These are phyloP conservation scores for Solanum aculeatissimum DNA, from an alignment of 305 asterid genomes.

Conservation along the genomic window DNA sequence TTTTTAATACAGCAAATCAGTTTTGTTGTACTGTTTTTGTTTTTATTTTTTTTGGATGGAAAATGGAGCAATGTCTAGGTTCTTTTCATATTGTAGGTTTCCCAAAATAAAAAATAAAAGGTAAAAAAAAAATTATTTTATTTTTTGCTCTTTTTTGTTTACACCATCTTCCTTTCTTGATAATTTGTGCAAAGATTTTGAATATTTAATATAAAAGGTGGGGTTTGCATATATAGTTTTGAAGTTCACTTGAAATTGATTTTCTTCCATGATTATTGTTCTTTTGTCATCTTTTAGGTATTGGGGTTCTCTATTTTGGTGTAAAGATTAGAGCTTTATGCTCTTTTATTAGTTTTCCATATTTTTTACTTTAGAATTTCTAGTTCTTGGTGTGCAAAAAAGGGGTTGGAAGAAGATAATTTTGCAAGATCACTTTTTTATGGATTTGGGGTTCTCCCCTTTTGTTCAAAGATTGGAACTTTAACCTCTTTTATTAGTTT, in stretches of 20 bases:
- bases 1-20: not conserved
- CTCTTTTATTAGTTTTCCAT: not conserved
- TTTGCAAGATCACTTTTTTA: not conserved
- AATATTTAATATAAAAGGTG: not conserved
- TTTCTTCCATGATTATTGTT: not conserved
- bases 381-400: not conserved
- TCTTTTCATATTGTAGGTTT: slow-evolving; percentile 5
- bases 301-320: not conserved
- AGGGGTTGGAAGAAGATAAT: not conserved
- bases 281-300: not conserved
- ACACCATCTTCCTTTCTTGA: not conserved
- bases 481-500: not conserved
- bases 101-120: not conserved
- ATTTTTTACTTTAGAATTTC: not conserved
- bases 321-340: not conserved
- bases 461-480: not conserved
- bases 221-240: not conserved
- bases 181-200: too few species aligned
- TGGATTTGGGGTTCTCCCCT: not conserved
- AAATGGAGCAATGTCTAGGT: slow-evolving; percentile 2
- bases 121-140: not conserved
- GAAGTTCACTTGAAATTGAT: not conserved
- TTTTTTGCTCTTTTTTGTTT: not conserved
- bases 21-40: not conserved
- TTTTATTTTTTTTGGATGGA: not conserved